Evolutionary conservation across 2,329 filamentous ascomycete species (phyloP), one percentile per base, ranked within the genome.

Genomic region (Sclerotinia sclerotiorum): DNA sequence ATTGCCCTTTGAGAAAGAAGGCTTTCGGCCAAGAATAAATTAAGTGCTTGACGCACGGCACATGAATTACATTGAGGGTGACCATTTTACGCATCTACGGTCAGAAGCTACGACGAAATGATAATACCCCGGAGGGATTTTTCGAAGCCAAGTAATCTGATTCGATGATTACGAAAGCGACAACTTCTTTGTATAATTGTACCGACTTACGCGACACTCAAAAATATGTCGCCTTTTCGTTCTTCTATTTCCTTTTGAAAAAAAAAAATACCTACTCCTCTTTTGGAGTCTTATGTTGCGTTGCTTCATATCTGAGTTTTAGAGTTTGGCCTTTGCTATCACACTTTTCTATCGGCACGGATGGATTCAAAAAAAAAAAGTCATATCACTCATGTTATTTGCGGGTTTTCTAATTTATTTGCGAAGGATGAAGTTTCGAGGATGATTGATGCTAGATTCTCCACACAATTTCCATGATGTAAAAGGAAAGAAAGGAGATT

Each of bases 1-100:
- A 91, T 77, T 99, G 95, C 90, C 92, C 94, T 78, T 55, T 65
- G 62, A 55, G 60, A 51, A 63, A 63, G 60, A 63, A 63, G 60
- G 60, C 60, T 63, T 63, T 63, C 32, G 60, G 60, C 21, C 60
- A 63, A 63, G 60, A 63, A 63, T 63, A 93, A 91, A 85, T 92
- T 90, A 82, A 68, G 61, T 65, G 44, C 67, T 63, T 51, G 54
- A 29, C 48, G 46, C 42, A 67, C 65, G 64, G 64, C 49, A 72
- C 72, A 75, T 73, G 70, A 69, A 69, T 65, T 73, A 72, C 73
- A 72, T 72, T 65, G 72, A 68, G 71, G 68, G 64, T 51, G 56
- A 60, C 60, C 52, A 70, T 71, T 74, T 72, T 69, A 62, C 73
- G 70, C 69, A 73, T 68, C 74, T 73, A 72, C 70, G 69, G 73